Percentiles rank a stretch among this genome's conserved stretches.
Conservation (phyloP, 306 rosid species). For the Medicago lupulina region DNA sequence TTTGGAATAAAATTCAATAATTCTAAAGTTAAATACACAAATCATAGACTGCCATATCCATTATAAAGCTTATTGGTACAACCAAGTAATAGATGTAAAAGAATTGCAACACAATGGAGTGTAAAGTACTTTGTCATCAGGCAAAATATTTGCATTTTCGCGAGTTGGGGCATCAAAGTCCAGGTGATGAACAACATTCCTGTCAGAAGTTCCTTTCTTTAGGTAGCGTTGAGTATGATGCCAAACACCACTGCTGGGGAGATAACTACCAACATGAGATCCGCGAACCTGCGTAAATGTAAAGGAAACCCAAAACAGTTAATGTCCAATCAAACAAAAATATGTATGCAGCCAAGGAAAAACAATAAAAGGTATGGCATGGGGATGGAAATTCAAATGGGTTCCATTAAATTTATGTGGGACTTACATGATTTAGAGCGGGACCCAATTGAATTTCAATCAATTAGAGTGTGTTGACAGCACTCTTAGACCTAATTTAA, state of each 20-base stretch:
- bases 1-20: conserved; percentile 1
- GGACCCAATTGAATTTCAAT: background rate
- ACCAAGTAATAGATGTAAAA: conserved; percentile 36
- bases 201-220: conserved; percentile 67
- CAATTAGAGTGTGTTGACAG: background rate
- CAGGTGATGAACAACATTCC: conserved; percentile 78
- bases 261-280: conserved; percentile 92
- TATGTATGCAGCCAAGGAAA: conserved; percentile 20
- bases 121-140: conserved; percentile 77
- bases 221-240: conserved; percentile 87
- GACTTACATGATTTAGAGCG: background rate
- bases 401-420: background rate
- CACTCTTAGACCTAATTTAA: background rate
- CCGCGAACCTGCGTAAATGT: conserved; percentile 75
- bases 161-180: conserved; percentile 99
- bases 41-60: conserved; percentile 23
- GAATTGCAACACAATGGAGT: conserved; percentile 33
- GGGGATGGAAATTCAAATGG: background rate
- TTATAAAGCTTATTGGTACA: conserved; percentile 23
- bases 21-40: conserved; percentile 28
- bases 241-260: conserved; percentile 94
- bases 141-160: conserved; percentile 84
- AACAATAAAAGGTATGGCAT: conserved; percentile 11
- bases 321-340: conserved; percentile 12
- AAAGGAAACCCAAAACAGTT: conserved; percentile 22